phyloP scores from a whole-genome alignment of 805 yeast genomes.

The Kuraishia borneana region DNA sequence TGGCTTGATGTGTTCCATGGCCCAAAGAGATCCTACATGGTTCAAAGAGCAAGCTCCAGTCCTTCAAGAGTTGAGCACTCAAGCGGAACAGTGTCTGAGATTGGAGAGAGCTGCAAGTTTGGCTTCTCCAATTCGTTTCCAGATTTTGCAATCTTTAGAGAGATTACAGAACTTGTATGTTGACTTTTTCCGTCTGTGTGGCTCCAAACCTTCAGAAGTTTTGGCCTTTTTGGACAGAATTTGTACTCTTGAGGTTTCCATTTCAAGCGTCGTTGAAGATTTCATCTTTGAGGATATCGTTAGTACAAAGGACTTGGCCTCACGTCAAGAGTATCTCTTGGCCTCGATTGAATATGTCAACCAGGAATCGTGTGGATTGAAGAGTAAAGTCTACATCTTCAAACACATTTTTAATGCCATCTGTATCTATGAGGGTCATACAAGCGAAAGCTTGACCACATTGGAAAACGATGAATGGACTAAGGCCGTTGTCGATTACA shows the following conservation, averaged over 20 bases:
- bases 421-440: slow-evolving; percentile 48
- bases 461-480: slow-evolving; percentile 47
- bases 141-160: slow-evolving; percentile 57
- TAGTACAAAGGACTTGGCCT: slow-evolving; percentile 29
- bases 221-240: slow-evolving; percentile 31
- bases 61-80: slow-evolving; percentile 27
- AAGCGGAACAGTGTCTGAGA: slow-evolving; percentile 30
- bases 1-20: slow-evolving; percentile 48
- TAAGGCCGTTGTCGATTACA: slow-evolving; percentile 40
- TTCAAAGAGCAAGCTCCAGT: slow-evolving; percentile 35
- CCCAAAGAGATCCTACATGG: slow-evolving; percentile 41
- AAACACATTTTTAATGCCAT: slow-evolving; percentile 56
- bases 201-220: slow-evolving; percentile 17
- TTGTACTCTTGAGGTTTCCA: slow-evolving; percentile 32
- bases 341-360: slow-evolving; percentile 40
- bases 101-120: slow-evolving; percentile 30
- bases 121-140: slow-evolving; percentile 54
- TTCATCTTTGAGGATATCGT: slow-evolving; percentile 49
- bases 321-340: slow-evolving; percentile 39
- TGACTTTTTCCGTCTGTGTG: slow-evolving; percentile 14
- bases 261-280: slow-evolving; percentile 38
- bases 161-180: slow-evolving; percentile 45
- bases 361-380: slow-evolving; percentile 28
- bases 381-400: slow-evolving; percentile 51
- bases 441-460: slow-evolving; percentile 22